phyloP scores from a whole-genome alignment of 805 yeast species.

The Maudiozyma barnettii region DNA sequence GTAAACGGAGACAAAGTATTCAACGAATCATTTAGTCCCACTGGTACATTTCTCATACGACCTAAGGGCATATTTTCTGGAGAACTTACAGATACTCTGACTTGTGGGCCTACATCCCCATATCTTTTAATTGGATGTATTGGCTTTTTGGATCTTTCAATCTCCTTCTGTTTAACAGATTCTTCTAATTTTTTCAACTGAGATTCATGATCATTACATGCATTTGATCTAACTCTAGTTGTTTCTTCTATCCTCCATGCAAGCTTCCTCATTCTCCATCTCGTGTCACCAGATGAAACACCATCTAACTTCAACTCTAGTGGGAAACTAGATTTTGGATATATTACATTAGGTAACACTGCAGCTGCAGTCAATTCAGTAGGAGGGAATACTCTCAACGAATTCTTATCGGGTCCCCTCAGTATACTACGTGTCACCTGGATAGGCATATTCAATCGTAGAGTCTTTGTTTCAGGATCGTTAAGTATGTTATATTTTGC shows the following conservation, averaged over 20 bases:
- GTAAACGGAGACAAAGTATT: constrained; percentile 1
- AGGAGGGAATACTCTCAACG: constrained; percentile 90
- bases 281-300: constrained; percentile 42
- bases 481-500: constrained; percentile 34
- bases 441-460: constrained; percentile 50
- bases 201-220: constrained; percentile 48
- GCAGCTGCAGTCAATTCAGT: constrained; percentile 84
- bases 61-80: constrained; percentile 23
- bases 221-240: constrained; percentile 47
- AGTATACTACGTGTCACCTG: constrained; percentile 68
- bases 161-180: constrained; percentile 24
- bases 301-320: constrained; percentile 77
- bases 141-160: constrained; percentile 31
- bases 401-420: constrained; percentile 75
- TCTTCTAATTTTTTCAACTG: constrained; percentile 34
- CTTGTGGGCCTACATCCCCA: constrained; percentile 32
- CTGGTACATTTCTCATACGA: constrained; percentile 1
- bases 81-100: constrained; percentile 28
- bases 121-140: constrained; percentile 27
- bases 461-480: constrained; percentile 22
- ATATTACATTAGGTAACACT: constrained; percentile 76
- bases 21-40: neutral
- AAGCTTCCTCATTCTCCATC: constrained; percentile 91
- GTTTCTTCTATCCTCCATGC: constrained; percentile 85
- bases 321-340: constrained; percentile 80